Evolutionary conservation across 257 asterid genomes (phyloP).

Genomic region (Mentha longifolia): DNA sequence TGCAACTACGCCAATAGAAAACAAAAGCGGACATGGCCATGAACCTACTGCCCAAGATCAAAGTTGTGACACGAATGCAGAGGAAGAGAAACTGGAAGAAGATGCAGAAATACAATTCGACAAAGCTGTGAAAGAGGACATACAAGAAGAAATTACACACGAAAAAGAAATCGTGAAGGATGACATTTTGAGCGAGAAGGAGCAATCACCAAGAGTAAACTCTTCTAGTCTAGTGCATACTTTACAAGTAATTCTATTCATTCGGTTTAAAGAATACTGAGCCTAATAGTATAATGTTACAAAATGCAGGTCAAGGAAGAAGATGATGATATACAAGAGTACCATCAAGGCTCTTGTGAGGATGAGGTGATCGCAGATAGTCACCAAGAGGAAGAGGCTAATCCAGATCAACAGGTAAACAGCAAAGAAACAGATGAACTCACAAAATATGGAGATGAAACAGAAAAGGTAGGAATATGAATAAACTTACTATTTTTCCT

Average conservation of each 20-base stretch:
- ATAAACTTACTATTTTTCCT: background rate
- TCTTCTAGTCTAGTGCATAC: constrained; percentile 16
- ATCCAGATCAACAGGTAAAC: constrained; percentile 30
- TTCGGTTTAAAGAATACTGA: constrained; percentile 19
- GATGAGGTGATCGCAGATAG: constrained; percentile 38
- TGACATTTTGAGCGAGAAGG: constrained; percentile 35
- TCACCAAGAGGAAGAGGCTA: constrained; percentile 30
- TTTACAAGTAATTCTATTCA: constrained; percentile 18
- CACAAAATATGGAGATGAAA: constrained; percentile 24
- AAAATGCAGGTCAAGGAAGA: constrained; percentile 38
- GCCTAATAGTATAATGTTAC: constrained; percentile 28
- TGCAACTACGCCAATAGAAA: constrained; percentile 31
- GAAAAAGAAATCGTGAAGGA: constrained; percentile 34
- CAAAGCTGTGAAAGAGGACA: constrained; percentile 34
- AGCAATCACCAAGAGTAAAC: constrained; percentile 26
- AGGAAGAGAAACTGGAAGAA: constrained; percentile 37
- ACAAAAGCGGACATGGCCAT: constrained; percentile 23
- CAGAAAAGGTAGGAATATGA: constrained; percentile 22
- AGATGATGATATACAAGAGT: constrained; percentile 34
- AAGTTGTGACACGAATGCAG: constrained; percentile 29
- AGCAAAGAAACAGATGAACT: constrained; percentile 24
- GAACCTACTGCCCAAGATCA: constrained; percentile 39
- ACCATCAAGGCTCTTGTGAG: constrained; percentile 30
- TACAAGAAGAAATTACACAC: constrained; percentile 24
- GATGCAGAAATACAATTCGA: constrained; percentile 29